Percentiles rank a stretch among this genome's conserved stretches.
These are phyloP conservation scores for Mrakiaceae sp. DNA, from an alignment of 1,284 basidiomycete species.

Conservation along the genomic window DNA sequence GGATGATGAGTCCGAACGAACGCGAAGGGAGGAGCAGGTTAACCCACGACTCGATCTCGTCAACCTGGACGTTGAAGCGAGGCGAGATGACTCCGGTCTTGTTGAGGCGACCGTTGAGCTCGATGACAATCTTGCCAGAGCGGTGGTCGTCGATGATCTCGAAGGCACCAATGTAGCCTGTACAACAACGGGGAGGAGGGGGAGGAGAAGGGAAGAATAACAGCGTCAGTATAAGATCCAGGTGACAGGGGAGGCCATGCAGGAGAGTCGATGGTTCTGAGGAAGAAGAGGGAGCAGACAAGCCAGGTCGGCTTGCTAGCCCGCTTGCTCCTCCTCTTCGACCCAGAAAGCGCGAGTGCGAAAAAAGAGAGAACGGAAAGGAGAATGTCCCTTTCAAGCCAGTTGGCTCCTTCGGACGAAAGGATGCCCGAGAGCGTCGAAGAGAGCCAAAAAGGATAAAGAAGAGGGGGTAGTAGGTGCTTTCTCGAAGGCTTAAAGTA, in stretches of 20 bases:
- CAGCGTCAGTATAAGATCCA: conserved; percentile 14
- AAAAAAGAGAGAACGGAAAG: not conserved
- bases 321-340: not conserved
- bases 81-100: conserved; percentile 98
- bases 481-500: conserved; percentile 39
- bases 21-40: conserved; percentile 85
- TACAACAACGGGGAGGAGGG: not conserved
- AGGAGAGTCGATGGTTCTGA: not conserved
- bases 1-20: conserved; percentile 93
- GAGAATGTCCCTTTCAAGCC: conserved; percentile 12
- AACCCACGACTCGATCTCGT: conserved; percentile 83
- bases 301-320: not conserved
- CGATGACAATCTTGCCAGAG: conserved; percentile 94
- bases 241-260: not conserved
- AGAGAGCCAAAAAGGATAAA: conserved; percentile 11
- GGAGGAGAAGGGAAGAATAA: not conserved
- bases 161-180: conserved; percentile 98
- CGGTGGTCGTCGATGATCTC: conserved; percentile 99
- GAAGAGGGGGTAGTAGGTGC: conserved; percentile 21
- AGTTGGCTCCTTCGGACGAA: not conserved
- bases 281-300: not conserved
- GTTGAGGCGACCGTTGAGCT: conserved; percentile 97
- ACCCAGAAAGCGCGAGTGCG: not conserved
- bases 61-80: conserved; percentile 91
- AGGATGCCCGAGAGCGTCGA: not conserved